These are phyloP conservation scores for Eimeria maxima DNA, from an alignment of 169 alveolate species.

Conservation along the genomic window DNA sequence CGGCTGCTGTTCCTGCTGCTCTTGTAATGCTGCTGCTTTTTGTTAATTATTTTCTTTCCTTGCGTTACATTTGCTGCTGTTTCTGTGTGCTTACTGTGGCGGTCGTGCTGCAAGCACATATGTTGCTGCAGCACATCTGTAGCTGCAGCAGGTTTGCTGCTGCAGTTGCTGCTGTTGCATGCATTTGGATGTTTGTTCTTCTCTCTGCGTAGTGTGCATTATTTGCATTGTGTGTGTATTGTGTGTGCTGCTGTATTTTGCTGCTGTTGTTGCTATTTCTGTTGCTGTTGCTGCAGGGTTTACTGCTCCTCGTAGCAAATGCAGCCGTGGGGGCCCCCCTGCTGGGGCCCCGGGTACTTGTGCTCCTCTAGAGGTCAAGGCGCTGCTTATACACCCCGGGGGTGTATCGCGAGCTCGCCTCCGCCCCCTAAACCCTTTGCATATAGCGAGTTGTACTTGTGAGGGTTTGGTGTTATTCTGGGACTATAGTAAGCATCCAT, in stretches of 20 bases:
- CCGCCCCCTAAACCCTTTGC: slow-evolving; percentile 38
- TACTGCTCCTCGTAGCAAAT: slow-evolving; percentile 46
- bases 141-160: background rate
- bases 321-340: slow-evolving; percentile 43
- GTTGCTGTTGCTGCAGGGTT: slow-evolving; percentile 26
- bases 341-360: background rate
- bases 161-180: background rate
- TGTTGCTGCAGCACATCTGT: background rate
- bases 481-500: slow-evolving; percentile 59
- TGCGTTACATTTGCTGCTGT: background rate
- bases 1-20: slow-evolving; percentile 15
- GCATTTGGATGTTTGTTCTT: background rate
- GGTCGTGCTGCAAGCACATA: background rate
- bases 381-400: slow-evolving; percentile 67
- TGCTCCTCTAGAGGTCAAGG: slow-evolving; percentile 32
- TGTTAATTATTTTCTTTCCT: too few species aligned
- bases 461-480: slow-evolving; percentile 46
- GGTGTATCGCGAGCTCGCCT: slow-evolving; percentile 39
- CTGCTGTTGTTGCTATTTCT: background rate
- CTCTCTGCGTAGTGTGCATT: background rate
- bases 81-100: background rate
- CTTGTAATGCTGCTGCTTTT: background rate
- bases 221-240: background rate
- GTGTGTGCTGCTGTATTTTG: slow-evolving; percentile 17
- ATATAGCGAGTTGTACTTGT: slow-evolving; percentile 6